Evolutionary conservation across 495 filamentous ascomycete species (phyloP), one percentile per base, ranked within the genome.

Genomic region (Hyaloscypha finlandica): DNA sequence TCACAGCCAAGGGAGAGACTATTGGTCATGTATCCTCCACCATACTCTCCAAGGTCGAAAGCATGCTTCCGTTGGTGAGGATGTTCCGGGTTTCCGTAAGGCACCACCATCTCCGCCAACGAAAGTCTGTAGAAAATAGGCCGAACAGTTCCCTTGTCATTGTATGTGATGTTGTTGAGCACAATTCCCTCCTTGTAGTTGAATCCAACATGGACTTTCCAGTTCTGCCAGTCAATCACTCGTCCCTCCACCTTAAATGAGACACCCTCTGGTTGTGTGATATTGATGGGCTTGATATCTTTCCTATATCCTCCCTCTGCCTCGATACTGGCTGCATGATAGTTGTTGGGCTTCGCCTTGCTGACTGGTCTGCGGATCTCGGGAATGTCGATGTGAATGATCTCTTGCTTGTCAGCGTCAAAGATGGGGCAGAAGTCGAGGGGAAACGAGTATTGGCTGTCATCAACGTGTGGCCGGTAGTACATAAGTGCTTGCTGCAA

Each of bases 401-500:
- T 91, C 72, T 92, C 77, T 70, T 91, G 86, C 45, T 89, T 92
- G 74, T 93, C 90, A 14, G 92, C 85, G 70, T 96, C 92, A 79
- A 85, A 94, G 74, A 97, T 96, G 3, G 94, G 94, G 71, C 92
- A 96, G 82, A 97, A 97, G 78, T 97, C 94, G 59, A 97, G 84
- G 0, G 94, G 94, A 72, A 88, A 97, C 22, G 90, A 89, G 77
- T 97, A 97, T 77, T 97, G 94, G 71, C 85, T 91, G 77, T 94
- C 91, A 73, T 97, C 94, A 51, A 89, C 67, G 71, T 93, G 84
- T 19, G 93, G 94, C 30, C 94, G 87, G 76, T 97, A 97, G 81
- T 97, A 97, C 92, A 97, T 96, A 45, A 97, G 80, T 19, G 93
- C 94, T 77, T 97, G 94, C 74, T 97, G 94, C 19, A 97, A 84